Conservation (phyloP, 2,329 filamentous ascomycete genomes). For the Diaporthe aspalathi region DNA sequence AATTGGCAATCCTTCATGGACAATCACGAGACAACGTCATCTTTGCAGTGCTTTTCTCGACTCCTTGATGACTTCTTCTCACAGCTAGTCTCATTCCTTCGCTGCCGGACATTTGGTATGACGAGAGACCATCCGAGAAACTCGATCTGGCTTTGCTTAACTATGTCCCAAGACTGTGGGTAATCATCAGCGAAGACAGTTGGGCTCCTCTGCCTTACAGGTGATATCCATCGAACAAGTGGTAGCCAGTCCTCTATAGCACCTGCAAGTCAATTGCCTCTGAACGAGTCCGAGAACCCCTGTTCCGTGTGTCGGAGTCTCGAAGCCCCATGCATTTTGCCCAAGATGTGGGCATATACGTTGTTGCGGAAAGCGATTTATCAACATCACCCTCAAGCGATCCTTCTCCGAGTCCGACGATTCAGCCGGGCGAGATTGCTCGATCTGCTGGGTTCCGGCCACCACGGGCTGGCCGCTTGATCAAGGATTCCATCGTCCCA, state of each 20-base stretch:
- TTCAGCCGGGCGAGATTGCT: neutral
- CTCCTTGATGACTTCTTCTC: neutral
- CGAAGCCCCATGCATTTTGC: neutral
- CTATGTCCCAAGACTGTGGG: neutral
- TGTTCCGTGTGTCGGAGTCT: neutral
- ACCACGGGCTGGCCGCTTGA: too few relatives aligned
- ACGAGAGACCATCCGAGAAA: neutral
- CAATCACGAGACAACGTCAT: neutral
- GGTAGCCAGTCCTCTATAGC: neutral
- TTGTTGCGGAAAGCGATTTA: too few relatives aligned
- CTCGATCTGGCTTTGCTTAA: neutral
- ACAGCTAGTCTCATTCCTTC: neutral
- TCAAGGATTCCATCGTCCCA: neutral
- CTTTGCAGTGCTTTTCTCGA: neutral
- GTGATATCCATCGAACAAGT: too few relatives aligned
- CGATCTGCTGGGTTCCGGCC: neutral
- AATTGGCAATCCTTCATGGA: too few relatives aligned
- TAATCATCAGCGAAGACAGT: neutral
- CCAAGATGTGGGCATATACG: neutral
- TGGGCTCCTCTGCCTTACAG: too few relatives aligned
- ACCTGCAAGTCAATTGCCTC: neutral
- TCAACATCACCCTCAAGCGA: too few relatives aligned
- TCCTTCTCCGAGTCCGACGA: neutral
- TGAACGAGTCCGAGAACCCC: neutral
- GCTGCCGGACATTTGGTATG: too few relatives aligned